Base-by-base conservation (phyloP, 2,329 filamentous ascomycete genomes). In the Paramyrothecium roridum region DNA sequence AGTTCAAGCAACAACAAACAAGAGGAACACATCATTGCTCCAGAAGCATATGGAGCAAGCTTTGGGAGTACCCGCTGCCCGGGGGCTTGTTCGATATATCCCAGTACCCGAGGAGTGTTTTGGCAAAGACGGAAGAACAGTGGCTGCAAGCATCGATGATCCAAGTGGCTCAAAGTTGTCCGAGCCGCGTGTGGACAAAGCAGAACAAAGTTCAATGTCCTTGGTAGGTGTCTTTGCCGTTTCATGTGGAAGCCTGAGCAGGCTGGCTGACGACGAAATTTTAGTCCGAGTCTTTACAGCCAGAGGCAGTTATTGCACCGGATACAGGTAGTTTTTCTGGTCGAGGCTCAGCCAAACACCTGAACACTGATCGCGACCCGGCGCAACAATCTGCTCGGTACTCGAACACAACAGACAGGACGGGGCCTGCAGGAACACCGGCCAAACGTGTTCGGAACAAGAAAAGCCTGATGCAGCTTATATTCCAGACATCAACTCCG, bases 1-100 rank as follows among this genome's bases (percentile, higher is more conserved):
- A 60, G 75, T 95, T 2, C 86, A 87, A 57, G 84, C 89, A 0
- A 82, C 85, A 3, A 90, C 85, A 52, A 96, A 96, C 74, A 89
- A 89, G 68, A 85, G 91, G 59, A 95, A 93, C 69, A 85, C 90
- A 1, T 80, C 81, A n/a, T 73, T 96, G 19, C 82, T 96, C 3
- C 90, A 95, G 67, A 79, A 78, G n/a, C 87, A 89, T 68, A 81
- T 96, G 70, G 79, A 85, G 16, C 87, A 91, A 22, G 79, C 85
- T 1, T 76, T 96, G 0, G 82, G 83, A 2, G 89, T 96, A 3
- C 65, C 78, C 0, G 71, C 86, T 0, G 76, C 83, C 1, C 82
- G 90, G 43, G 91, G 92, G 1, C 79, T 92, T 34, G 73, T 96
- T 54, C 85, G 86, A 34, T 96, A 93, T 64, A 73, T 85, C 8